These are phyloP conservation scores for Colletotrichum sp. DNA, from an alignment of 2,329 filamentous ascomycete genomes.

Conservation along the genomic window DNA sequence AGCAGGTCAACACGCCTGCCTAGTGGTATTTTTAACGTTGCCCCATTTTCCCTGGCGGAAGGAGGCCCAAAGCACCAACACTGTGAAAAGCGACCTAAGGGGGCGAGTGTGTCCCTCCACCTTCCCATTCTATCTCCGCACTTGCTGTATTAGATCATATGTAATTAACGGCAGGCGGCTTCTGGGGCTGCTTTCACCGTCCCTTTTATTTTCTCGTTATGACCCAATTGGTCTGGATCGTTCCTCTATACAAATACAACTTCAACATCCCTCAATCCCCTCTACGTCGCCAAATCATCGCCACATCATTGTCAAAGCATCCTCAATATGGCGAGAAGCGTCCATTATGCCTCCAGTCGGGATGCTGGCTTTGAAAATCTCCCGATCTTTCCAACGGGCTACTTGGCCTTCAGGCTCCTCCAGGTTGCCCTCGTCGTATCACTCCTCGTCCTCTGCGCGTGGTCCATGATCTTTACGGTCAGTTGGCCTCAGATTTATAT, in stretches of 20 bases:
- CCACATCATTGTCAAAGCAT: not conserved
- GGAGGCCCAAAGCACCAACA: not conserved
- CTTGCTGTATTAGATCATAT: not conserved
- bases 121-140: not conserved
- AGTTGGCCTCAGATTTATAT: not conserved
- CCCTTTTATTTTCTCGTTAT: not conserved
- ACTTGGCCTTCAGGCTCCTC: constrained; percentile 19
- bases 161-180: not conserved
- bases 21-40: not conserved
- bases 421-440: constrained; percentile 51
- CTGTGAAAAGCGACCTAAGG: not conserved
- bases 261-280: not conserved
- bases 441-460: constrained; percentile 50
- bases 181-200: not conserved
- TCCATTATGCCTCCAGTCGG: not conserved
- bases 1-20: not conserved
- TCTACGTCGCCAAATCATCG: not conserved
- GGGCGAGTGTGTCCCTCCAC: not conserved
- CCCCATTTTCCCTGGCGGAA: not conserved
- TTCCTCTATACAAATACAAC: not conserved
- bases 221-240: not conserved
- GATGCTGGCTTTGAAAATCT: not conserved
- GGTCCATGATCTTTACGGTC: not conserved
- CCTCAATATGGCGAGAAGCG: not conserved
- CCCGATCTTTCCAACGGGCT: not conserved